A percentile compares a stretch with the other conserved stretches of the same genome.
Evolutionary conservation across 1,284 basidiomycete species (phyloP).

Genomic region (Boletus hoseneyae): DNA sequence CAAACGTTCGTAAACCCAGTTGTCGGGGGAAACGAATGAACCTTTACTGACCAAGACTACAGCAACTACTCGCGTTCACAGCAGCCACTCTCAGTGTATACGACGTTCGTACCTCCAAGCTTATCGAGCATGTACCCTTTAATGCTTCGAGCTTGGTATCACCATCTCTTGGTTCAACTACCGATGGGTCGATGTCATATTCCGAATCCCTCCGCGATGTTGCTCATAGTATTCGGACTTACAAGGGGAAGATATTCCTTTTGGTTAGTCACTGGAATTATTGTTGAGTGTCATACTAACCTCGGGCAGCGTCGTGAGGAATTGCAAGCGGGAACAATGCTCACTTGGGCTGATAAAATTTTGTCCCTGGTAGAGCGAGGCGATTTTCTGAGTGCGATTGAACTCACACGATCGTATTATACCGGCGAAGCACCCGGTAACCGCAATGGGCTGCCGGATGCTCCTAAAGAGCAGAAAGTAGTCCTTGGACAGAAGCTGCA

Average conservation of each 20-base stretch:
- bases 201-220: slow-evolving; percentile 53
- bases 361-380: slow-evolving; percentile 81
- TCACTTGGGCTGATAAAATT: slow-evolving; percentile 96
- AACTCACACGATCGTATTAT: slow-evolving; percentile 83
- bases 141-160: slow-evolving; percentile 55
- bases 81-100: slow-evolving; percentile 62
- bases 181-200: slow-evolving; percentile 46
- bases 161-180: slow-evolving; percentile 47
- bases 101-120: slow-evolving; percentile 53
- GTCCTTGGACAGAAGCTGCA: slow-evolving; percentile 77
- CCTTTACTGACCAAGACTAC: slow-evolving; percentile 11
- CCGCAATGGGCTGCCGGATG: slow-evolving; percentile 81
- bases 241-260: slow-evolving; percentile 90
- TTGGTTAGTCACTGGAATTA: slow-evolving; percentile 55
- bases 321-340: slow-evolving; percentile 79
- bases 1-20: slow-evolving; percentile 57
- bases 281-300: slow-evolving; percentile 4
- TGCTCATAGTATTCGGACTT: slow-evolving; percentile 72
- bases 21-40: slow-evolving; percentile 3
- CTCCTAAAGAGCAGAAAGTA: slow-evolving; percentile 51
- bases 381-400: slow-evolving; percentile 89
- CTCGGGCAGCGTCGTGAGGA: slow-evolving; percentile 56
- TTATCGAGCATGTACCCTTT: slow-evolving; percentile 59
- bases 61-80: slow-evolving; percentile 68
- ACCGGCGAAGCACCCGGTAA: slow-evolving; percentile 82